Evolutionary conservation across 352 stramenopile species (phyloP).

Genomic region (Globisporangium camurandrum): DNA sequence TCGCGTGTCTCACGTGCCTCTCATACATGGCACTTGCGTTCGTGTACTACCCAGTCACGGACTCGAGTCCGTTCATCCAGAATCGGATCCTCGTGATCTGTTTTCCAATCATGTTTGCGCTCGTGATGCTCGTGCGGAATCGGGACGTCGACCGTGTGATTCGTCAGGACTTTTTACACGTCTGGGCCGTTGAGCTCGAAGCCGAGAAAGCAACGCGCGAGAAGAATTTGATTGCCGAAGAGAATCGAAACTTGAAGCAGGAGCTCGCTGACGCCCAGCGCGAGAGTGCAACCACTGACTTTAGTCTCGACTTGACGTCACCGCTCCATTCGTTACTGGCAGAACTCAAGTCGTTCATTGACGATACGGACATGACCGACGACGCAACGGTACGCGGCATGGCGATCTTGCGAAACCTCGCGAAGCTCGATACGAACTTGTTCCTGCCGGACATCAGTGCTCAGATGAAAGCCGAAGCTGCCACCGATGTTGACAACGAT

Average conservation of each 20-base stretch:
- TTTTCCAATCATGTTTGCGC: slow-evolving; percentile 58
- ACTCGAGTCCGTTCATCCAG: slow-evolving; percentile 52
- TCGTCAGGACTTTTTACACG: slow-evolving; percentile 73
- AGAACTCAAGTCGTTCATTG: slow-evolving; percentile 71
- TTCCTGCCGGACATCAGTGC: slow-evolving; percentile 75
- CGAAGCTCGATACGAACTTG: slow-evolving; percentile 74
- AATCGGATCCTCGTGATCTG: slow-evolving; percentile 61
- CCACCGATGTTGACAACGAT: slow-evolving; percentile 72
- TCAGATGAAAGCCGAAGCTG: slow-evolving; percentile 76
- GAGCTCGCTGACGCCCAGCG: slow-evolving; percentile 67
- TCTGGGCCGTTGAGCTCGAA: slow-evolving; percentile 67
- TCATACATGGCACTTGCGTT: slow-evolving; percentile 58
- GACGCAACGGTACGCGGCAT: slow-evolving; percentile 46
- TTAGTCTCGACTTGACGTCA: slow-evolving; percentile 69
- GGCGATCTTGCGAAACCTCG: slow-evolving; percentile 55
- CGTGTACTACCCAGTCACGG: slow-evolving; percentile 55
- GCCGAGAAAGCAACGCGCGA: slow-evolving; percentile 61
- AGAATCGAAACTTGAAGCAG: slow-evolving; percentile 75
- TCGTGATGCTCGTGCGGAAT: slow-evolving; percentile 66
- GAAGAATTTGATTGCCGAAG: slow-evolving; percentile 76
- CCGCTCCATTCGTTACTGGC: slow-evolving; percentile 61
- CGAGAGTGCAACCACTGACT: no score
- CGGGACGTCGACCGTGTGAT: slow-evolving; percentile 71
- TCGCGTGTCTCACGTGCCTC: slow-evolving; percentile 41
- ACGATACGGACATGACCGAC: slow-evolving; percentile 58